Base-by-base conservation (phyloP, 2,329 filamentous ascomycete genomes). In the Knoxdaviesia proteae region DNA sequence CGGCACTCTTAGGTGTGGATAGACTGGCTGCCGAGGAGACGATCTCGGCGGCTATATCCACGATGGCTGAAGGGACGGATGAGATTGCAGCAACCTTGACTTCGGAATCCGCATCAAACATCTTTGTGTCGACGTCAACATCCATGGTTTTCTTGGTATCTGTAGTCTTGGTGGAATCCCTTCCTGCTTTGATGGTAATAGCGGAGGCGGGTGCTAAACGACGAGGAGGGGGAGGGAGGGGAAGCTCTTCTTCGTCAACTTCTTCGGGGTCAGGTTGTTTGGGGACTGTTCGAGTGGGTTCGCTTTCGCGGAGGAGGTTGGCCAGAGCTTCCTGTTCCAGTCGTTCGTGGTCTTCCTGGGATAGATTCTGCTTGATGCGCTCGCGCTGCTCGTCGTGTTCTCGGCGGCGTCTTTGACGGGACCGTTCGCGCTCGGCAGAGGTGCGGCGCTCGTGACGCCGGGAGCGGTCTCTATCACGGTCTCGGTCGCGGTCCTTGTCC, bases 251-350 rank as follows among this genome's bases (percentile, higher is more conserved):
- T 41, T 67, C 61, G 46, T 75, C 71, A 36, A 74, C 58, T 48
- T 76, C 20, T 20, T 20, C 71, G 39, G 72, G 51, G 49, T 74
- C 71, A 6, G 64, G 66, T 43, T 67, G 62, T 46, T 67, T 65
- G 3, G 60, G 54, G 31, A 61, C 58, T 38, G 64, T 20, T 20
- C 20, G 20, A 20, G 20, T 20, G 20, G 20, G 64, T 42, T 65
- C 71, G 54, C 70, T 74, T 50, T 75, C 71, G n/a, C 71, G 63
- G 8, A 76, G 54, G 9, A 76, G 61, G 46, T 76, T 68, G 20
- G 66, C 68, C 45, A 76, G 56, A 1, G 71, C 71, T 48, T 74
- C 68, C 49, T 68, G 64, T 49, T 76, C 71, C 6, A 76, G 61
- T 11, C 64, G 61, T 43, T 73, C 65, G 31, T 69, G 64, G 36